Base-by-base conservation (phyloP, 208 protist genomes). In the Crithidia mellificae region DNA sequence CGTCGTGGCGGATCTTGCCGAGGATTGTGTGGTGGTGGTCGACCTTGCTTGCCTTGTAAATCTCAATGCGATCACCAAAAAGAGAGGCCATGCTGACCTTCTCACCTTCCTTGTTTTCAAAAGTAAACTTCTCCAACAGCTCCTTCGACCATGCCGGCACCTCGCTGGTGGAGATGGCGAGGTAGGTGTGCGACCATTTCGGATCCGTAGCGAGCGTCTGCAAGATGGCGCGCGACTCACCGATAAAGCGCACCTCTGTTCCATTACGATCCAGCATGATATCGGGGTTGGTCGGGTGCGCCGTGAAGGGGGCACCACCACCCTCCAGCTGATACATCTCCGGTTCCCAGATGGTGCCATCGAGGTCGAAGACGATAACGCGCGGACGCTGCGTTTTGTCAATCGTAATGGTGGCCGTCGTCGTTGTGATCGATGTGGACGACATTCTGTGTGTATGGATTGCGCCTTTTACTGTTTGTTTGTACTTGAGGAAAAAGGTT, bases 301-400 rank as follows among this genome's bases (percentile, higher is more conserved):
- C 27, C 22, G 25, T 74, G 68, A 97, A 97, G 6, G 92, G 92
- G 1, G 86, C 61, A 22, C 92, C 92, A 22, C 92, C 92, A 32
- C 90, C 87, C 54, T 62, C 74, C 4, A 95, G 78, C 51, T 97
- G 78, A 57, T 95, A 93, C 92, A 97, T 95, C 64, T 97, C 89
- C 0, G 92, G 92, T 7, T 78, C 46, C 90, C 92, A 97, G 1
- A 97, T 65, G 9, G 92, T 97, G 9, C 90, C 92, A 58, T 97
- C 92, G 36, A 97, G 83, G 54, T 97, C 92, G 61, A 95, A 95
- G 43, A 93, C 90, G 72, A 97, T 92, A 27, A 95, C 84, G 32
- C 80, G 77, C 11, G 91, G 91, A 8, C 41, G 41, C 6, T n/a
- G 41, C 15, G 41, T 46, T 17, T 46, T 12, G 17, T 46, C 41